phyloP scores from a whole-genome alignment of 2,329 filamentous ascomycete species.

The Aspergillus costaricaensis region DNA sequence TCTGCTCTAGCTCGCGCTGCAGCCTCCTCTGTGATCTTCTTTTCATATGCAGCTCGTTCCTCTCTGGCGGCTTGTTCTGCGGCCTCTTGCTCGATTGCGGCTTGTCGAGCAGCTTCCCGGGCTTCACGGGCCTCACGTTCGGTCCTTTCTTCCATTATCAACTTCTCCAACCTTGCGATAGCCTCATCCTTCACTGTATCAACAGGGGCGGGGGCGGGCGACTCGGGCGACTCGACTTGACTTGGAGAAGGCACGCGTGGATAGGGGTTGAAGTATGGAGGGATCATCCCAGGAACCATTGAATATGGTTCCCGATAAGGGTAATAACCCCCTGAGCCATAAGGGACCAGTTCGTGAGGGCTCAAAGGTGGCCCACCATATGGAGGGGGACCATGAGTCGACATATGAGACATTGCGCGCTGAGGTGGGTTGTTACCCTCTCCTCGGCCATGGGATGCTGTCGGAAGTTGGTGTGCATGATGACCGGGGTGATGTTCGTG shows the following conservation, averaged over 20 bases:
- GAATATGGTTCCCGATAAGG: constrained; percentile 38
- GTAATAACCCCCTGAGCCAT: constrained; percentile 36
- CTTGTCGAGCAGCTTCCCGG: constrained; percentile 42
- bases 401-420: constrained; percentile 31
- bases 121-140: constrained; percentile 44
- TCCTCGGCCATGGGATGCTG: constrained; percentile 26
- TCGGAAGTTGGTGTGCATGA: constrained; percentile 25
- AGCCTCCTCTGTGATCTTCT: constrained; percentile 46
- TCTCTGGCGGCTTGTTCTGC: constrained; percentile 34
- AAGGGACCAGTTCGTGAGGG: constrained; percentile 43
- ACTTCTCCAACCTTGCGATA: constrained; percentile 62
- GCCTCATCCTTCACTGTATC: constrained; percentile 59
- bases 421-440: constrained; percentile 36
- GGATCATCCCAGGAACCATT: constrained; percentile 38
- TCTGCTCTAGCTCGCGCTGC: constrained; percentile 52
- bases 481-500: constrained; percentile 34
- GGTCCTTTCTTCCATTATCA: constrained; percentile 51
- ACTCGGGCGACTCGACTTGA: constrained; percentile 29
- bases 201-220: constrained; percentile 36
- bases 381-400: constrained; percentile 30
- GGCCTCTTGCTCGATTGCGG: constrained; percentile 56
- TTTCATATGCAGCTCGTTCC: constrained; percentile 44
- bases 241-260: constrained; percentile 38
- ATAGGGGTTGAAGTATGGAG: constrained; percentile 40
- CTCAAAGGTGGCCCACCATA: constrained; percentile 36